Conservation (phyloP, 306 rosid species). For the Cucurbita maxima region DNA sequence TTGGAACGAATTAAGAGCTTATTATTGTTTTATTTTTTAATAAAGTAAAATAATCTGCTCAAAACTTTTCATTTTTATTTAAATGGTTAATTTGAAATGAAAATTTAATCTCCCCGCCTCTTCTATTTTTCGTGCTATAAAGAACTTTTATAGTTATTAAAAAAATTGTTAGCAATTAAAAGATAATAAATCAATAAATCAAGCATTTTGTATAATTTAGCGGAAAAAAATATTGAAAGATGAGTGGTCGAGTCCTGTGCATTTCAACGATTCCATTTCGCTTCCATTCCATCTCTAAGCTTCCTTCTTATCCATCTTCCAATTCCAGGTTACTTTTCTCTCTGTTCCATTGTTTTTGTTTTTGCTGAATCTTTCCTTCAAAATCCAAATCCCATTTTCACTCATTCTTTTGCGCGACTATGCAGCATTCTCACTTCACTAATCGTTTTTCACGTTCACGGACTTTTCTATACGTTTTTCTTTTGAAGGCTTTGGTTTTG, state of each 20-base stretch:
- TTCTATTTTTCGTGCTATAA: too few relatives aligned
- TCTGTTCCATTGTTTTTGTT: neutral
- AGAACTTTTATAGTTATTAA: too few relatives aligned
- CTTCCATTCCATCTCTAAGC: neutral
- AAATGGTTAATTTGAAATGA: too few relatives aligned
- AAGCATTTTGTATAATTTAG: too few relatives aligned
- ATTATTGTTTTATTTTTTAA: too few relatives aligned
- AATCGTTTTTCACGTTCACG: neutral
- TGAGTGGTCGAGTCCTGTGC: neutral
- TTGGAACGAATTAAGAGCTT: too few relatives aligned
- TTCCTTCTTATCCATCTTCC: neutral
- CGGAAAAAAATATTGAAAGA: neutral
- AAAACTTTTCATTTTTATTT: too few relatives aligned
- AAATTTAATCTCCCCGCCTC: too few relatives aligned
- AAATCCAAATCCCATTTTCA: neutral
- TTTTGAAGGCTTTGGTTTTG: neutral
- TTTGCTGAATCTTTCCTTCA: neutral
- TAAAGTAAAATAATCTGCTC: too few relatives aligned
- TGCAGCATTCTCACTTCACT: neutral
- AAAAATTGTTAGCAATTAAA: too few relatives aligned
- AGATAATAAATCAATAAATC: too few relatives aligned
- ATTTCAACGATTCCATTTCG: neutral
- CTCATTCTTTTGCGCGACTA: neutral
- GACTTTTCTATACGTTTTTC: neutral
- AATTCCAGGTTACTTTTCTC: neutral